Evolutionary conservation across 345 rosid species (phyloP), one percentile per base, ranked within the genome.

Genomic region (Hevea brasiliensis): DNA sequence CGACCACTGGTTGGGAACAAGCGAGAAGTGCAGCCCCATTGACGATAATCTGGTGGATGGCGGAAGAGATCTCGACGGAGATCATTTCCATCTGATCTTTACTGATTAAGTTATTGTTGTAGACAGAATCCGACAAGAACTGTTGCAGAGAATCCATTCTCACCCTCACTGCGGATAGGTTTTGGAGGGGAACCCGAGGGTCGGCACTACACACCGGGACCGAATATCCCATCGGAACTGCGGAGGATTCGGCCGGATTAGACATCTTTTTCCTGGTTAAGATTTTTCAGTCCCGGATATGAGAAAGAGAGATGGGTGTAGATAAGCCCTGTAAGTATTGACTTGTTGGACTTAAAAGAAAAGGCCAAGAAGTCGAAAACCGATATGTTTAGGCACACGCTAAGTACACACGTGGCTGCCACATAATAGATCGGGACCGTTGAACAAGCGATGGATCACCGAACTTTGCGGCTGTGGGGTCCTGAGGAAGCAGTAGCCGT

Each of bases 11-110:
- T 6, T 76, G 76, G 6, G 88, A 57, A 51, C 66, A 65, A 7
- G 83, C 63, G 67, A 86, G 81, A 18, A 86, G 84, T n/a, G 88
- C 81, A 23, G 87, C 73, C 18, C 86, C 87, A 75, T 83, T 86
- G 59, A 85, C 50, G 45, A 86, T 77, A 79, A 81, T 71, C 76
- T 85, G 85, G 21, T 82, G 85, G 76, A 88, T 77, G 57, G 90
- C 87, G 17, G 87, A 54, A 50, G 82, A 57, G 77, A 88, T 85
- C 80, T 86, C 92, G 42, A 77, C 65, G 41, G 90, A 88, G 24
- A 88, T 81, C 74, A 72, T 26, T 44, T 75, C 82, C 90, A 88
- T 86, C 72, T 85, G 81, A 41, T 75, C 65, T 67, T 74, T 61
- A 24, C 80, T 54, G 59, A 86, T 73, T 42, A 85, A 47, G n/a